Evolutionary conservation across 2,329 filamentous ascomycete genomes (phyloP).

Genomic region (Ophiostoma ulmi): DNA sequence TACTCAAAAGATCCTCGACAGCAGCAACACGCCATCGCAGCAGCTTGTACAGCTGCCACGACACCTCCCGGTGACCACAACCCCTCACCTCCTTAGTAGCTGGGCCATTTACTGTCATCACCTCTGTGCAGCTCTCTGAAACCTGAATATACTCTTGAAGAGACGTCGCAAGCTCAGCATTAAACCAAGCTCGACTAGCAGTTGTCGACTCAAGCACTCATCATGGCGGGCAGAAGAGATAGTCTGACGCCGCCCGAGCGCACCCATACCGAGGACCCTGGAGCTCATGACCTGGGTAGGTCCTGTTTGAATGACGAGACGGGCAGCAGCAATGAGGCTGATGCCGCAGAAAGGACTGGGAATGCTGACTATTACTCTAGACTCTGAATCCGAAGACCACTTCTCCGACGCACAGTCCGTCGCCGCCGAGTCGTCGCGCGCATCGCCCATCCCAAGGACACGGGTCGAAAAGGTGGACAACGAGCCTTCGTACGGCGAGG

Average conservation of each 20-base stretch:
- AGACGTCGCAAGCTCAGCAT: background rate
- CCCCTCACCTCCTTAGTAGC: constrained; percentile 20
- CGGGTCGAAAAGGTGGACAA: constrained; percentile 56
- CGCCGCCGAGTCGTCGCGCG: constrained; percentile 38
- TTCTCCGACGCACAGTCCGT: constrained; percentile 62
- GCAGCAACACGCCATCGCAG: background rate
- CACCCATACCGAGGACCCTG: constrained; percentile 48
- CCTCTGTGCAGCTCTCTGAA: background rate
- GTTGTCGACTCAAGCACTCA: background rate
- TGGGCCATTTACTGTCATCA: constrained; percentile 14
- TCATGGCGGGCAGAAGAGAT: constrained; percentile 36
- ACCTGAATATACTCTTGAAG: background rate
- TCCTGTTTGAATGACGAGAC: background rate
- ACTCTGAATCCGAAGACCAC: constrained; percentile 63
- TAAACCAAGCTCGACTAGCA: background rate
- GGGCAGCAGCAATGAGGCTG: background rate
- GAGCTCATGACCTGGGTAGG: constrained; percentile 56
- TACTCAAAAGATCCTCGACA: background rate
- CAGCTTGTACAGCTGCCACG: background rate
- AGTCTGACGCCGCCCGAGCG: constrained; percentile 40
- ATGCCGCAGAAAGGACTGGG: background rate
- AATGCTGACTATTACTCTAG: constrained; percentile 33
- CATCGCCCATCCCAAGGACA: constrained; percentile 54
- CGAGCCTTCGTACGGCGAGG: constrained; percentile 55
- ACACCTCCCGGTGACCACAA: background rate